phyloP scores from a whole-genome alignment of 139 green algal genomes.

The Trebouxia sp. region DNA sequence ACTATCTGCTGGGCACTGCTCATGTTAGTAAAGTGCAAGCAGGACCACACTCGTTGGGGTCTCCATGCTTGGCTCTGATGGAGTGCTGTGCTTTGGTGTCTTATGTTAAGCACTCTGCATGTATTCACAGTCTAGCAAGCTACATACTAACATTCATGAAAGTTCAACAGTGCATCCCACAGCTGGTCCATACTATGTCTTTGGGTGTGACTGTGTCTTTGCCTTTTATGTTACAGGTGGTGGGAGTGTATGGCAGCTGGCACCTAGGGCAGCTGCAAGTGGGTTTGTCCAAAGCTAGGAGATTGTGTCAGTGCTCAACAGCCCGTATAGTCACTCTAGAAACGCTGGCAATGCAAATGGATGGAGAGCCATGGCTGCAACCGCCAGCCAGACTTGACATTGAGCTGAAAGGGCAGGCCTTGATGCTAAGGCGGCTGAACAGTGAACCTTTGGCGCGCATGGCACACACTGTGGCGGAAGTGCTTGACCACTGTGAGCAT shows the following conservation, averaged over 20 bases:
- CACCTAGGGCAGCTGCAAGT: slow-evolving; percentile 83
- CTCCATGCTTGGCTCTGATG: background rate
- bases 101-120: too few species aligned
- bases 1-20: background rate
- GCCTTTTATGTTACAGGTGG: slow-evolving; percentile 54
- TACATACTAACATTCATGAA: too few species aligned
- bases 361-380: slow-evolving; percentile 79
- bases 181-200: background rate
- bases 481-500: slow-evolving; percentile 50
- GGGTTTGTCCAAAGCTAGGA: slow-evolving; percentile 59
- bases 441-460: slow-evolving; percentile 49
- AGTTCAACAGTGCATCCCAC: background rate
- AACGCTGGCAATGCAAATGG: slow-evolving; percentile 69
- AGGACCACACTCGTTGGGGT: background rate
- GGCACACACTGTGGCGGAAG: slow-evolving; percentile 54
- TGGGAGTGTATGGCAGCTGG: slow-evolving; percentile 70
- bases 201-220: background rate
- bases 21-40: background rate
- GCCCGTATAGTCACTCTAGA: slow-evolving; percentile 43
- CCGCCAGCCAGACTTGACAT: slow-evolving; percentile 32
- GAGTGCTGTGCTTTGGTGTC: too few species aligned
- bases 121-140: too few species aligned
- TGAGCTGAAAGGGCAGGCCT: slow-evolving; percentile 33
- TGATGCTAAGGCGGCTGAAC: slow-evolving; percentile 63
- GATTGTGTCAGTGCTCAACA: slow-evolving; percentile 62